phyloP scores from a whole-genome alignment of 208 protist genomes.

The Acanthamoeba castellanii region DNA sequence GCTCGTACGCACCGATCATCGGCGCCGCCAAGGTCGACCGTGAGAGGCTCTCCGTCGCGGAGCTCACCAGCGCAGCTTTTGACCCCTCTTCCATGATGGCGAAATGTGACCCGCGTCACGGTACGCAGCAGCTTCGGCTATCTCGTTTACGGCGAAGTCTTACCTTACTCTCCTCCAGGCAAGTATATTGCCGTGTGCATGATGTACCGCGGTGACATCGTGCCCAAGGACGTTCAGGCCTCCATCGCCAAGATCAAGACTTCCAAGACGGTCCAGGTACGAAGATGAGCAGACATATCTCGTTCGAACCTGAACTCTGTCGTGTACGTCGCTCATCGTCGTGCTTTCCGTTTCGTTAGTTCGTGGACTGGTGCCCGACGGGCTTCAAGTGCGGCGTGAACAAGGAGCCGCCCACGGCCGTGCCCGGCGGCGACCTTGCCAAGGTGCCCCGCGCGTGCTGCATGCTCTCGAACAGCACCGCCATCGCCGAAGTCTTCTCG shows the following conservation, averaged over 20 bases:
- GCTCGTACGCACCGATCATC: slow-evolving; percentile 95
- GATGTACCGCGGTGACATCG: slow-evolving; percentile 97
- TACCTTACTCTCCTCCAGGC: neutral
- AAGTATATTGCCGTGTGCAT: slow-evolving; percentile 97
- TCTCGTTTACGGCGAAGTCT: neutral
- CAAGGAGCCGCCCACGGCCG: slow-evolving; percentile 95
- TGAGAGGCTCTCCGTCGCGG: slow-evolving; percentile 93
- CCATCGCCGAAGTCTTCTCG: slow-evolving; percentile 95
- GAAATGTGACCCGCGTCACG: slow-evolving; percentile 96
- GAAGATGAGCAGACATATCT: neutral
- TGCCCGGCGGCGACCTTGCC: slow-evolving; percentile 96
- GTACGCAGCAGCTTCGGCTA: slow-evolving; percentile 83
- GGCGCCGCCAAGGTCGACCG: slow-evolving; percentile 93
- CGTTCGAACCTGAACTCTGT: too few species aligned
- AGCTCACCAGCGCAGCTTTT: slow-evolving; percentile 96
- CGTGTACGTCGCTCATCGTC: neutral
- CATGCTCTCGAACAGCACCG: slow-evolving; percentile 96
- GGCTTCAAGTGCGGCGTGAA: slow-evolving; percentile 98
- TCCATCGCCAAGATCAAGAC: slow-evolving; percentile 96
- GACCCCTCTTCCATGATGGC: slow-evolving; percentile 94
- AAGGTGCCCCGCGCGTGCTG: slow-evolving; percentile 95
- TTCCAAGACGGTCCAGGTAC: slow-evolving; percentile 93
- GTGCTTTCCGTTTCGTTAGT: slow-evolving; percentile 71
- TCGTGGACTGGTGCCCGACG: slow-evolving; percentile 97
- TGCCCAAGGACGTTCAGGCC: slow-evolving; percentile 96